Evolutionary conservation across 2,329 filamentous ascomycete species (phyloP).

Genomic region (Laburnicola sp.): DNA sequence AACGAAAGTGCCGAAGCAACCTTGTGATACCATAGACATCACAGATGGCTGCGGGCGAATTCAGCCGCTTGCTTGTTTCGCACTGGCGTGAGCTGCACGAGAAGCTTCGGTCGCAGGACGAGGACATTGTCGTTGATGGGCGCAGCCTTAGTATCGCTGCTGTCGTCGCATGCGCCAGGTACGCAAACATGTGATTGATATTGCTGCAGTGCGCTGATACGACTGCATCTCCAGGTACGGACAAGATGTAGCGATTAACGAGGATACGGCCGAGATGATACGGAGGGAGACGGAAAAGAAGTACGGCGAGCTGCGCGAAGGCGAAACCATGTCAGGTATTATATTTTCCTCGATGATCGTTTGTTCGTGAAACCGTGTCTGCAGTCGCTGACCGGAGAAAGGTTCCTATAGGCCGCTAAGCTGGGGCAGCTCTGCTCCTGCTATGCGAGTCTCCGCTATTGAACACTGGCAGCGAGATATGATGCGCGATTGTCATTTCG

Average conservation of each 20-base stretch:
- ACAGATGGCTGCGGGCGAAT: slow-evolving; percentile 17
- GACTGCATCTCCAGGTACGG: slow-evolving; percentile 10
- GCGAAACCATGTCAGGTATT: slow-evolving; percentile 12
- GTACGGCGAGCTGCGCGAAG: slow-evolving; percentile 10
- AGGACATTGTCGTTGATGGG: slow-evolving; percentile 19
- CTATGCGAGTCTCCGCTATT: slow-evolving; percentile 1
- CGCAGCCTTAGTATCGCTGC: slow-evolving; percentile 16
- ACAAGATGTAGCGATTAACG: slow-evolving; percentile 11
- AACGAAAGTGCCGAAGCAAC: neutral
- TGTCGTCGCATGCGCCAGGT: slow-evolving; percentile 21
- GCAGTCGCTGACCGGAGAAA: slow-evolving; percentile 1
- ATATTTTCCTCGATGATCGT: neutral
- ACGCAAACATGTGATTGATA: neutral
- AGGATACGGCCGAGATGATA: slow-evolving; percentile 9
- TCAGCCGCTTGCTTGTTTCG: slow-evolving; percentile 18
- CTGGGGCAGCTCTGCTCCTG: slow-evolving; percentile 9
- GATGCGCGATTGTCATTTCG: slow-evolving; percentile 15
- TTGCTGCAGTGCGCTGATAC: neutral
- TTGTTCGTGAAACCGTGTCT: neutral
- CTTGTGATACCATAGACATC: neutral
- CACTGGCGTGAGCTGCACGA: slow-evolving; percentile 21
- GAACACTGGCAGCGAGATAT: slow-evolving; percentile 13
- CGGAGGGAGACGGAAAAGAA: slow-evolving; percentile 10
- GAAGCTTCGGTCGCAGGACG: slow-evolving; percentile 15
- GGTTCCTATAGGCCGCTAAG: slow-evolving; percentile 8